Evolutionary conservation across 1,139 yeast species (phyloP).

Genomic region (Waltiozyma sp.): DNA sequence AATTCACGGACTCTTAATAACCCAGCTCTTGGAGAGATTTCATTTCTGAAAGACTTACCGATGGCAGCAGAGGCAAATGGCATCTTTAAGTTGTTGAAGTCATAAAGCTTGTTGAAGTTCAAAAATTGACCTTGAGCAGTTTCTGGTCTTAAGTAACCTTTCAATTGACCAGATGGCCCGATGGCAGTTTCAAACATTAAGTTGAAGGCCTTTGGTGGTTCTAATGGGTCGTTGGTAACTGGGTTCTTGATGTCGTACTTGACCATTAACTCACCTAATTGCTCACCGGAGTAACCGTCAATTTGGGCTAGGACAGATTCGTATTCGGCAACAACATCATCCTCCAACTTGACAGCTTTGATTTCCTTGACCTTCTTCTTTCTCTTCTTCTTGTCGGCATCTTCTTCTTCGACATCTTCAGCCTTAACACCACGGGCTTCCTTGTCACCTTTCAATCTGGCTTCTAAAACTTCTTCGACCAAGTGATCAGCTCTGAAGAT

Average conservation of each 20-base stretch:
- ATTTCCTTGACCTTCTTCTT: slow-evolving; percentile 88
- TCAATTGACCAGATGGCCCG: slow-evolving; percentile 95
- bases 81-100: slow-evolving; percentile 91
- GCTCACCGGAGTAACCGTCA: slow-evolving; percentile 89
- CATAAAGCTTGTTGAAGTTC: slow-evolving; percentile 87
- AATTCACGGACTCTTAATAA: slow-evolving; percentile 96
- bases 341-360: slow-evolving; percentile 79
- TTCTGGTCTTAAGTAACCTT: slow-evolving; percentile 96
- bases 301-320: slow-evolving; percentile 83
- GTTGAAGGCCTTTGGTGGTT: slow-evolving; percentile 90
- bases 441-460: slow-evolving; percentile 91
- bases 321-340: slow-evolving; percentile 65
- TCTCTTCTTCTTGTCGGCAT: slow-evolving; percentile 76
- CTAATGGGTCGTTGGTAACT: slow-evolving; percentile 73
- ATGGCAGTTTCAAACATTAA: slow-evolving; percentile 98
- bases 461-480: slow-evolving; percentile 93
- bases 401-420: slow-evolving; percentile 54
- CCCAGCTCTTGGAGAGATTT: slow-evolving; percentile 97
- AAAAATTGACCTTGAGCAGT: slow-evolving; percentile 99
- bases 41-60: slow-evolving; percentile 98
- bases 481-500: slow-evolving; percentile 97
- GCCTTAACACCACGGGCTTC: slow-evolving; percentile 80
- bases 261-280: slow-evolving; percentile 77
- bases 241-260: slow-evolving; percentile 86
- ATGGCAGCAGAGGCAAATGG: slow-evolving; percentile 98